Percentiles rank a stretch among this genome's conserved stretches.
These are phyloP conservation scores for Botryosphaeria dothidea DNA, from an alignment of 2,329 filamentous ascomycete species.

Conservation along the genomic window DNA sequence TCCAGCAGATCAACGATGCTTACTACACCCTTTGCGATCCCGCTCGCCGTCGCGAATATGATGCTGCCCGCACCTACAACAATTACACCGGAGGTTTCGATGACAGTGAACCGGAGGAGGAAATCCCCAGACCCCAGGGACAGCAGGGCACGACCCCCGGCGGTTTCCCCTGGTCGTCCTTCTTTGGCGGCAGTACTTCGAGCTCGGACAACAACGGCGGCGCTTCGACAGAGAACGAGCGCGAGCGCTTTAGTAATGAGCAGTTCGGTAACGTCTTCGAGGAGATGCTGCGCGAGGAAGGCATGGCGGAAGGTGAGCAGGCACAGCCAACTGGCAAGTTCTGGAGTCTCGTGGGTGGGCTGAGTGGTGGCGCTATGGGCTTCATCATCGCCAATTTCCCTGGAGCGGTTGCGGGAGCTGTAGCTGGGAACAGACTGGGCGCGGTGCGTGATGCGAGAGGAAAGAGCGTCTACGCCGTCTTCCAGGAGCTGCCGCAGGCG, in stretches of 20 bases:
- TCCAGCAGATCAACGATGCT: conserved; percentile 89
- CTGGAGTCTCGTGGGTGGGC: conserved; percentile 81
- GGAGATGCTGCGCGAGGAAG: conserved; percentile 56
- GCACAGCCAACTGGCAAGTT: conserved; percentile 69
- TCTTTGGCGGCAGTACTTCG: conserved; percentile 52
- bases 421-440: conserved; percentile 89
- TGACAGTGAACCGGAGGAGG: conserved; percentile 51
- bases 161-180: conserved; percentile 76
- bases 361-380: conserved; percentile 85
- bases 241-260: conserved; percentile 64
- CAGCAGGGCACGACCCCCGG: conserved; percentile 18
- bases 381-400: conserved; percentile 95
- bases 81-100: conserved; percentile 43
- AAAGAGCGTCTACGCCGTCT: conserved; percentile 93
- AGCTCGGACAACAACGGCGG: conserved; percentile 20
- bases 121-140: conserved; percentile 41
- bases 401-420: conserved; percentile 83
- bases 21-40: conserved; percentile 89
- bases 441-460: conserved; percentile 85
- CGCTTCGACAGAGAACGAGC: conserved; percentile 44
- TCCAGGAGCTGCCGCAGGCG: conserved; percentile 79
- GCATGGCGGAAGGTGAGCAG: conserved; percentile 69
- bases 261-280: conserved; percentile 76
- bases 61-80: conserved; percentile 66
- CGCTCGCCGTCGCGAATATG: conserved; percentile 77